phyloP scores from a whole-genome alignment of 108 stramenopile genomes.

The Nitzschia sp. region DNA sequence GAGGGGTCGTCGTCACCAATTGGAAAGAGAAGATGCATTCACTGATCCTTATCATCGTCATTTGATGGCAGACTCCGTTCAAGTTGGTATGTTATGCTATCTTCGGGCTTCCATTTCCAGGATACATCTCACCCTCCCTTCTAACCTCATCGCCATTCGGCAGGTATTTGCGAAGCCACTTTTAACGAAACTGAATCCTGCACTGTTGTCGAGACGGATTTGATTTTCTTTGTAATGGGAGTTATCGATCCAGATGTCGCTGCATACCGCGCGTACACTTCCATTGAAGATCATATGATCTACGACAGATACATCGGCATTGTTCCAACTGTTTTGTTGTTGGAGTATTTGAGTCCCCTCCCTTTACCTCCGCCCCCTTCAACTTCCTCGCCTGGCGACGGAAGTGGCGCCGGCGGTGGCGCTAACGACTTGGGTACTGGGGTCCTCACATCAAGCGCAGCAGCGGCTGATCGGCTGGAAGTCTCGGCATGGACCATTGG shows the following conservation, averaged over 20 bases:
- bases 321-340: conserved; percentile 16
- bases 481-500: conserved; percentile 50
- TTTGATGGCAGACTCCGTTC: conserved; percentile 4
- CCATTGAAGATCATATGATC: conserved; percentile 33
- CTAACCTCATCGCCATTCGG: not conserved
- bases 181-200: conserved; percentile 23
- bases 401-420: not conserved
- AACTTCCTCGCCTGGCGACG: not conserved
- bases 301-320: conserved; percentile 14
- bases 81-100: conserved; percentile 13
- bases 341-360: conserved; percentile 34
- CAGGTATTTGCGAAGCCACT: conserved; percentile 11
- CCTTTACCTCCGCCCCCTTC: conserved; percentile 24
- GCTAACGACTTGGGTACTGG: not conserved
- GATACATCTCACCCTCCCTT: no score
- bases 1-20: not conserved
- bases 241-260: conserved; percentile 25
- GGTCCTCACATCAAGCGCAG: not conserved
- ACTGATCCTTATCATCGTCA: not conserved
- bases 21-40: not conserved
- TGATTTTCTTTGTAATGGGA: conserved; percentile 26
- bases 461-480: conserved; percentile 4
- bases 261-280: conserved; percentile 25
- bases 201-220: conserved; percentile 32
- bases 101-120: no score